Percentiles rank a stretch among this genome's conserved stretches.
These are phyloP conservation scores for Boletus smithii DNA, from an alignment of 1,284 basidiomycete species.

Conservation along the genomic window DNA sequence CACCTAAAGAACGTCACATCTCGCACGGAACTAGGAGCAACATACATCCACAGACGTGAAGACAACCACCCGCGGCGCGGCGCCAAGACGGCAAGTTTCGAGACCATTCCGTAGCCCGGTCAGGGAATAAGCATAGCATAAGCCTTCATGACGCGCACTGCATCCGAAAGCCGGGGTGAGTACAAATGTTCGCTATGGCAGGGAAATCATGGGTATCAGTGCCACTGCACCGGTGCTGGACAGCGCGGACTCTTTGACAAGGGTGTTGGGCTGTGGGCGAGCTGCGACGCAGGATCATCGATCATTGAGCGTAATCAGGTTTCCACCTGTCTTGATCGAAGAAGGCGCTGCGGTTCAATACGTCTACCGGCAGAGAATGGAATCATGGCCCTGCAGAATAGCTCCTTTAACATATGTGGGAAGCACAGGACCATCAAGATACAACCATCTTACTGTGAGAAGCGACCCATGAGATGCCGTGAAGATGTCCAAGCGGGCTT, in stretches of 20 bases:
- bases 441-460: conserved; percentile 17
- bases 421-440: conserved; percentile 17
- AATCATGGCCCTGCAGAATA: conserved; percentile 21
- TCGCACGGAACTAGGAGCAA: conserved; percentile 14
- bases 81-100: conserved; percentile 5
- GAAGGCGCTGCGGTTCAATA: conserved; percentile 27
- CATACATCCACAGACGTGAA: conserved; percentile 9
- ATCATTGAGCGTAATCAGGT: conserved; percentile 22
- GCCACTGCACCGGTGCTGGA: conserved; percentile 10
- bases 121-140: conserved; percentile 15
- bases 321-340: conserved; percentile 23
- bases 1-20: conserved; percentile 8
- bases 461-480: conserved; percentile 15
- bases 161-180: conserved; percentile 5
- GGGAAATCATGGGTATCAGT: conserved; percentile 8
- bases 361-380: conserved; percentile 28
- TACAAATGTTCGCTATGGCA: conserved; percentile 1
- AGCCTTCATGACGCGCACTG: conserved; percentile 8
- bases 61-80: conserved; percentile 8
- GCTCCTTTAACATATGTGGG: conserved; percentile 19
- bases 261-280: conserved; percentile 29
- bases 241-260: conserved; percentile 10
- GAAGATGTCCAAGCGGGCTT: conserved; percentile 6
- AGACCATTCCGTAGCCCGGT: conserved; percentile 6
- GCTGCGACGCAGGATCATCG: conserved; percentile 21